These are phyloP conservation scores for Xylaria acuta DNA, from an alignment of 495 filamentous ascomycete genomes.

Conservation along the genomic window DNA sequence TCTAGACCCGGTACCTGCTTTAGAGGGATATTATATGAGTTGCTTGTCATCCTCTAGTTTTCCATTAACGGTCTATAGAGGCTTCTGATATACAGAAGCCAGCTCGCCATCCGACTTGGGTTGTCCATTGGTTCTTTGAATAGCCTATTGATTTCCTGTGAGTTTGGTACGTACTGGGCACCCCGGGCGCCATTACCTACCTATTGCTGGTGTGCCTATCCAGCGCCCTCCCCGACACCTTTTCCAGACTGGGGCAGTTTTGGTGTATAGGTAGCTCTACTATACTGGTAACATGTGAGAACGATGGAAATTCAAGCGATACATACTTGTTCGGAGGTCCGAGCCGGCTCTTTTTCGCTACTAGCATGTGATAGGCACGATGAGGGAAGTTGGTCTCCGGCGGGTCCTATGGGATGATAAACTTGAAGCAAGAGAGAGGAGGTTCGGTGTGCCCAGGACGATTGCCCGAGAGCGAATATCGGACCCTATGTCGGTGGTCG, in stretches of 20 bases:
- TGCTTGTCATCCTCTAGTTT: neutral
- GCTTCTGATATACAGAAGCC: neutral
- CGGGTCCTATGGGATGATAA: neutral
- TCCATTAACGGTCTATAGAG: neutral
- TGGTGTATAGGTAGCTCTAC: neutral
- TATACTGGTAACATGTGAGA: neutral
- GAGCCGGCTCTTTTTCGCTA: constrained; percentile 3
- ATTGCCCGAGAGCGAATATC: neutral
- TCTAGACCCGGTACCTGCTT: constrained; percentile 8
- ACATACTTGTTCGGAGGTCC: neutral
- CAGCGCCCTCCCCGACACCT: neutral
- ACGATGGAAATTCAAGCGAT: neutral
- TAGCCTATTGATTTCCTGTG: neutral
- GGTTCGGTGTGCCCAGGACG: neutral
- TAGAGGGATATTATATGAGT: neutral
- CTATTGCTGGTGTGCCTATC: neutral
- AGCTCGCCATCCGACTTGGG: neutral
- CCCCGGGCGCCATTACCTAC: neutral
- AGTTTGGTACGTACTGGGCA: neutral
- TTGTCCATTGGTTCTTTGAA: neutral
- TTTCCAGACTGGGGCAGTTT: neutral
- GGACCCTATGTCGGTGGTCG: neutral
- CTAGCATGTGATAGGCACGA: neutral
- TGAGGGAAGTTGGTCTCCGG: neutral
- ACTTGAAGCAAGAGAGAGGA: neutral